Evolutionary conservation across 192 early-diverging fungal species (phyloP), one percentile per base, ranked within the genome.

Genomic region (Dissophora ornata): DNA sequence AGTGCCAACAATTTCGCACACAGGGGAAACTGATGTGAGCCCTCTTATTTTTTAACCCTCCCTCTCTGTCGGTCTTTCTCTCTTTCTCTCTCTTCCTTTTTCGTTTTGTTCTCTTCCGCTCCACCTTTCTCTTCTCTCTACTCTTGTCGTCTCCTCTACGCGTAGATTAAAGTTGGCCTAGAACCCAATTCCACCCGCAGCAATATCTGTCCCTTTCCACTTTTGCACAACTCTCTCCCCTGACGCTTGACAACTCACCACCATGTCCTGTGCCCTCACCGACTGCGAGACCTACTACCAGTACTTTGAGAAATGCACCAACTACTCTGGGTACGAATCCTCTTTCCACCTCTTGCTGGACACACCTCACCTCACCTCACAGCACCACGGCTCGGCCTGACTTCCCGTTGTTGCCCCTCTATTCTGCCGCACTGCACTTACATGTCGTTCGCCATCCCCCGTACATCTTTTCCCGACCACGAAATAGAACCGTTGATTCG

Each of bases 281-380:
- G 59, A 62, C 42, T 71, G 69, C 24, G 19, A 24, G 36, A 34
- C 11, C 44, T 71, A 46, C 25, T 56, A 57, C 18, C 53, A 15
- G 0, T 24, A 34, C 69, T 50, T 42, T 56, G 21, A 1, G 19
- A 42, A 33, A 46, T 69, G 67, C 18, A 60, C 56, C 4, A 28
- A 41, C 21, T 13, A 32, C 29, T 3, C 46, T 3, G 3, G 15
- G 66, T 68, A 58, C 4, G 21, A 41, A 33, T 57, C 22, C 44
- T 45, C 33, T 32, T 11, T 29, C 13, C n/a, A 25, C 36, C 44
- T 30, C 28, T 28, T 44, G 42, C 12, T 11, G 45, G 45, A 8
- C 12, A 19, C 45, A 13, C 2, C 12, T 47, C 44, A 2, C 44
- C 32, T 32, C 19, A 2, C 10, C 29, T 29, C 16, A 47, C 34